phyloP scores from a whole-genome alignment of 1,284 basidiomycete species.

The Stereum hirsutum region DNA sequence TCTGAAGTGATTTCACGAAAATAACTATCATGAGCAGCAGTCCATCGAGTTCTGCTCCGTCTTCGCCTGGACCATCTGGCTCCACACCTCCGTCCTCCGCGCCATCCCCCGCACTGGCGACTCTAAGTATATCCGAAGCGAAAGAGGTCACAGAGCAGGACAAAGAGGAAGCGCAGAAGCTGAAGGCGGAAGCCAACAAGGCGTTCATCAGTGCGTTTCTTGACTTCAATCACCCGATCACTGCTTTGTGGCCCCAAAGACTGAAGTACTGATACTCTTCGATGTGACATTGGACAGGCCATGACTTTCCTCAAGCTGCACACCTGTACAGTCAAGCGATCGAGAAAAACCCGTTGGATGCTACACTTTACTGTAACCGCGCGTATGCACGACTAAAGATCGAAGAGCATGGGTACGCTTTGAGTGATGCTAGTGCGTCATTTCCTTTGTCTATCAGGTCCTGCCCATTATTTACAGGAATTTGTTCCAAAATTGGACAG shows the following conservation, averaged over 20 bases:
- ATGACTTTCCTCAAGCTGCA: constrained; percentile 57
- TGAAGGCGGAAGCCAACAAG: constrained; percentile 83
- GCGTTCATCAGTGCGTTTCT: constrained; percentile 72
- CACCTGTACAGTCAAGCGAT: constrained; percentile 73
- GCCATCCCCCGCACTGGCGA: constrained; percentile 48
- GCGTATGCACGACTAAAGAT: constrained; percentile 73
- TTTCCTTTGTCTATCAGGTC: constrained; percentile 5
- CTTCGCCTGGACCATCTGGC: constrained; percentile 30
- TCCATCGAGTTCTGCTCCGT: constrained; percentile 32
- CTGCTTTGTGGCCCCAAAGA: not conserved
- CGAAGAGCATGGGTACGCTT: constrained; percentile 78
- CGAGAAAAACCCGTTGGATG: constrained; percentile 67
- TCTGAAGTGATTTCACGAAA: too few species aligned
- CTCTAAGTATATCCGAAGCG: constrained; percentile 27
- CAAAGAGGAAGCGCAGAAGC: constrained; percentile 50
- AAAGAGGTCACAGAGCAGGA: constrained; percentile 62
- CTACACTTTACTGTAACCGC: constrained; percentile 75
- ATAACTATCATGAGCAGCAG: constrained; percentile 39
- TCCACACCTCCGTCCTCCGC: constrained; percentile 43
- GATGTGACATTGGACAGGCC: constrained; percentile 24
- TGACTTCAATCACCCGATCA: too few species aligned
- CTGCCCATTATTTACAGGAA: constrained; percentile 1
- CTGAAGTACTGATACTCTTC: not conserved
- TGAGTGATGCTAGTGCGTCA: constrained; percentile 65
- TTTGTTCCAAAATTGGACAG: constrained; percentile 27